Evolutionary conservation across 768 basidiomycete species (phyloP), one percentile per base, ranked within the genome.

Genomic region (Tulasnella sp.): DNA sequence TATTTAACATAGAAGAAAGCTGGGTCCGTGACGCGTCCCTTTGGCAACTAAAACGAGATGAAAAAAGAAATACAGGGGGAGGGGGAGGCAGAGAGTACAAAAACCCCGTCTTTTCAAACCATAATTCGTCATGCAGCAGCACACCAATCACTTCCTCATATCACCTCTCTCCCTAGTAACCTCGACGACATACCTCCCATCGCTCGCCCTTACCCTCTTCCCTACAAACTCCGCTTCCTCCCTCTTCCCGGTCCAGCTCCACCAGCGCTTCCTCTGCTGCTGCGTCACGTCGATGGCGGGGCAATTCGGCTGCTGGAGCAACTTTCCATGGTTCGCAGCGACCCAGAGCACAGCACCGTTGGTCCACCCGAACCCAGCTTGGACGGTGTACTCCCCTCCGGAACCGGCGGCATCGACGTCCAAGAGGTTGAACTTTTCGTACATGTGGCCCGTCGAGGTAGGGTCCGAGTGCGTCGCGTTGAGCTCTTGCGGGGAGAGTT

Each of bases 341-440:
- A 90, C 82, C 89, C 90, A 93, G 42, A 94, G 84, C 69, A 87
- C 77, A 9, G 89, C 91, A 22, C 92, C 92, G 76, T 94, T 94
- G 47, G 91, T 93, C 92, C 93, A 95, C 19, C 92, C 91, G 77
- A 94, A 94, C 26, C 92, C 91, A 16, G 87, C 89, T 80, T 94
- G 91, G 3, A 95, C 94, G 2, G 88, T 90, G 76, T 97, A 96
- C 82, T 95, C 93, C 32, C 93, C 93, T 7, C 92, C 93, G 14
- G 82, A 81, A 5, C 92, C 93, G 2, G 90, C 88, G 2, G 88
- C 89, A 79, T 92, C 89, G 37, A 94, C 84, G 72, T 96, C 88
- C 11, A 87, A 78, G 47, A 84, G 86, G 3, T 91, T 93, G 81
- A 94, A 94, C 79, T 94, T 92, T 79, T 94, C 92, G 74, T 88